Conservation (phyloP, 164 flowering plant genomes). For the Dillenia suffruticosa region DNA sequence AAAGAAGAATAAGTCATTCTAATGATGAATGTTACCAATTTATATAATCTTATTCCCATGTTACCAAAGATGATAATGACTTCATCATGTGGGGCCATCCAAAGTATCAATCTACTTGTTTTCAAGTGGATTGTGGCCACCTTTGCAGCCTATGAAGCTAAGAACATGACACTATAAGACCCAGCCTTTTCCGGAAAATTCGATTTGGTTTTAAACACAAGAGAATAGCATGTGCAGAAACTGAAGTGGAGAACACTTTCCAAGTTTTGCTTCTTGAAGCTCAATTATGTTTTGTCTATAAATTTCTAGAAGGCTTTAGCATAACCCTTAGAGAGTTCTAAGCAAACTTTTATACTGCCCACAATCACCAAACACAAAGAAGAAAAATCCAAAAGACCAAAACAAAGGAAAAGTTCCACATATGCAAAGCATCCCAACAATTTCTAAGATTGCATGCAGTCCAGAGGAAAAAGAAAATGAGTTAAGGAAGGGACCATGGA, state of each 20-base stretch:
- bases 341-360: too few species aligned
- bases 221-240: background rate
- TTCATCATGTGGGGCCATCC: background rate
- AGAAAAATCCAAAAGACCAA: too few species aligned
- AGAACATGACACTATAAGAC: background rate
- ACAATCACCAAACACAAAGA: too few species aligned
- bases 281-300: background rate
- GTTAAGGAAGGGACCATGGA: constrained; percentile 58
- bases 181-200: background rate
- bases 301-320: background rate
- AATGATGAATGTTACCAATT: too few species aligned
- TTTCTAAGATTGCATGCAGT: constrained; percentile 2
- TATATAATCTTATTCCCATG: too few species aligned
- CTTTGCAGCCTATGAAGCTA: too few species aligned
- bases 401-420: too few species aligned
- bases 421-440: constrained; percentile 1
- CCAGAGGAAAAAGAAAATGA: constrained; percentile 26
- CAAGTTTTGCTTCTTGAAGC: background rate
- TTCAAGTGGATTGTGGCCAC: too few species aligned
- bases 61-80: too few species aligned
- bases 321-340: background rate
- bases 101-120: background rate
- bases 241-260: background rate
- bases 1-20: too few species aligned
- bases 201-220: background rate